Base-by-base conservation (phyloP, 257 asterid genomes). In the Solanum pinnatisectum region DNA sequence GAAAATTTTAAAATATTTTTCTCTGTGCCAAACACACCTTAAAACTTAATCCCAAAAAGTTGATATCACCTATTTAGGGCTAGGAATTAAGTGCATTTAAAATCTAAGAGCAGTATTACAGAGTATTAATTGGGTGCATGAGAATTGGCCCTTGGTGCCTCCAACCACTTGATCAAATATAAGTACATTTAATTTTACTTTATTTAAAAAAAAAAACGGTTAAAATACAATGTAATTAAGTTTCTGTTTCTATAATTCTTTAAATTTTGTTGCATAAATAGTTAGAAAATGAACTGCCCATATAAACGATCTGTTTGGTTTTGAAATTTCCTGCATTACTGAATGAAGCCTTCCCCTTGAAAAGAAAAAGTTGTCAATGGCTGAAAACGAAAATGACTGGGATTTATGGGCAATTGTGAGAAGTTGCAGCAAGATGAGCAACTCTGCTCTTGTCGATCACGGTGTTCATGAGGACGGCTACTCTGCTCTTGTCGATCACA, bases 391-490 rank as follows among this genome's bases (percentile, higher is more conserved):
- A 42, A 71, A 71, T 40, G 88, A 86, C 42, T 86, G 84, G 88
- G 84, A 86, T 86, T 39, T 86, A 11, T 49, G 35, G 37, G 88
- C 84, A 86, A 42, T 86, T 49, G 88, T 71, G 67, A 86, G 88
- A 71, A 71, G 88, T 30, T 71, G 71, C 37, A 20, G 9, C 20
- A 86, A 71, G 52, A 16, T 25, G 49, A 44, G 25, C n/a, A 59
- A 59, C 37, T 8, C 84, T 42, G 25, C 32, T 42, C 59, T 77
- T 37, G 49, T 37, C 56, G 32, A 37, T 74, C 83, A 37, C 10
- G 1, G 20, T n/a, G 83, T 37, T 13, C 52, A 74, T 37, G 33
- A 74, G 11, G 83, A 37, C 2, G 83, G 83, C n/a, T 23, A 37
- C 33, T 40, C 23, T n/a, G 84, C 6, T 44, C 46, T 42, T 44